These are phyloP conservation scores for Fusarium burgessii DNA, from an alignment of 2,329 filamentous ascomycete genomes.

Conservation along the genomic window DNA sequence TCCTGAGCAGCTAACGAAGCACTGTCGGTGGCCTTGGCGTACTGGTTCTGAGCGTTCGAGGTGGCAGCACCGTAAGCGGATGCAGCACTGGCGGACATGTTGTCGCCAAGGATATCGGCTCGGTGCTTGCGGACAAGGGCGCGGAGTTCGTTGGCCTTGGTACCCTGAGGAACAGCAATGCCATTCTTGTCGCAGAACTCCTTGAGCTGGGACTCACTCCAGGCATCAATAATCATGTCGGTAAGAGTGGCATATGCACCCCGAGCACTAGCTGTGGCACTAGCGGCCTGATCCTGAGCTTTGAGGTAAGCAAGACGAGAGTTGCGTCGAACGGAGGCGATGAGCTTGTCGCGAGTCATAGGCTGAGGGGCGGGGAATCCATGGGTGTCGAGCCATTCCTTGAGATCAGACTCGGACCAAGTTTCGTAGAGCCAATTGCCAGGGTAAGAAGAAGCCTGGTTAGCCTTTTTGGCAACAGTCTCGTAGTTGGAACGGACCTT, in stretches of 20 bases:
- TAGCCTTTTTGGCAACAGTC: slow-evolving; percentile 75
- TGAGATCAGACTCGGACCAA: slow-evolving; percentile 94
- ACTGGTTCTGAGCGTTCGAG: slow-evolving; percentile 80
- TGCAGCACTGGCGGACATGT: slow-evolving; percentile 65
- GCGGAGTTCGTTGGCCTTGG: slow-evolving; percentile 87
- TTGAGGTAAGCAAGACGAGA: slow-evolving; percentile 82
- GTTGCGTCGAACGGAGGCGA: slow-evolving; percentile 91
- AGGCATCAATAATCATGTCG: slow-evolving; percentile 87
- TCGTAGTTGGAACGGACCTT: slow-evolving; percentile 87
- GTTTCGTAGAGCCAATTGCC: slow-evolving; percentile 93
- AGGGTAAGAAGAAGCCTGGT: slow-evolving; percentile 86
- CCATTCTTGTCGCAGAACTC: slow-evolving; percentile 92
- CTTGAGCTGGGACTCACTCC: slow-evolving; percentile 91
- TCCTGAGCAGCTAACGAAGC: slow-evolving; percentile 72
- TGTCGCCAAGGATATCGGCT: slow-evolving; percentile 77
- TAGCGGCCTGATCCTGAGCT: slow-evolving; percentile 69
- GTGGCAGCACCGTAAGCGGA: slow-evolving; percentile 78
- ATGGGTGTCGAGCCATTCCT: slow-evolving; percentile 90
- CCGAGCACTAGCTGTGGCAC: slow-evolving; percentile 73
- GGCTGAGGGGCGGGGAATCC: slow-evolving; percentile 90
- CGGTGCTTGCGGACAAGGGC: slow-evolving; percentile 91
- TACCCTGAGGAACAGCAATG: slow-evolving; percentile 88
- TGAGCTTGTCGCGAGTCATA: slow-evolving; percentile 84
- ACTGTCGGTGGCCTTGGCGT: slow-evolving; percentile 79
- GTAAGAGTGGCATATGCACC: slow-evolving; percentile 80